phyloP scores from a whole-genome alignment of 2,329 filamentous ascomycete species.

The Penicillium italicum region DNA sequence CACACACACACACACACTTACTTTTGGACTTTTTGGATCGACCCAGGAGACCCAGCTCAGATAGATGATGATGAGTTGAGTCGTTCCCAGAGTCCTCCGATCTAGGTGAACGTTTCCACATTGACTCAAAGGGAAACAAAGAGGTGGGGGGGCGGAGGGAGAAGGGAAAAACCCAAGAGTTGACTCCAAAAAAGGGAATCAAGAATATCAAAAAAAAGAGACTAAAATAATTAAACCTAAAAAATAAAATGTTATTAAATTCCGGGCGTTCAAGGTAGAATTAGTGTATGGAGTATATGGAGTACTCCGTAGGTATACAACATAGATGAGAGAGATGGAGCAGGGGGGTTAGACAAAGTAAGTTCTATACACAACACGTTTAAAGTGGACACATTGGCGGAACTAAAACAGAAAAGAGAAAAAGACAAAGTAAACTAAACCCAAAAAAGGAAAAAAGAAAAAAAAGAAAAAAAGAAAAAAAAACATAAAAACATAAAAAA shows the following conservation, averaged over 20 bases:
- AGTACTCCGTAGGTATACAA: no score
- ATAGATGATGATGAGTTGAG: conserved; percentile 30
- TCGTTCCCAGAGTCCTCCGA: conserved; percentile 39
- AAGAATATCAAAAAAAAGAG: background rate
- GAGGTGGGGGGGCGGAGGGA: conserved; percentile 14
- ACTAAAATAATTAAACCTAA: background rate
- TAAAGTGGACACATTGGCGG: background rate
- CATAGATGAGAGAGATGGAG: background rate
- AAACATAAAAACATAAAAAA: no score
- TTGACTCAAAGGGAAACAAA: conserved; percentile 24
- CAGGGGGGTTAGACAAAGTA: background rate
- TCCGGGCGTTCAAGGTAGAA: background rate
- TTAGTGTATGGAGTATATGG: no score
- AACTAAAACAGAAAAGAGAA: background rate
- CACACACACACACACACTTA: conserved; percentile 8
- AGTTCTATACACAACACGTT: background rate
- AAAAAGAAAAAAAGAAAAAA: background rate
- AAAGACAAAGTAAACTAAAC: background rate
- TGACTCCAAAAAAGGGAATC: conserved; percentile 3
- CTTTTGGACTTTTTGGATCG: conserved; percentile 34
- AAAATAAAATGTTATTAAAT: background rate
- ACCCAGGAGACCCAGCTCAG: conserved; percentile 36
- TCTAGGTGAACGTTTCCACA: conserved; percentile 44
- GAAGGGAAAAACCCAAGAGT: conserved; percentile 8
- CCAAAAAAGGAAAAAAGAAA: background rate